Percentiles rank a stretch among this genome's conserved stretches.
Conservation (phyloP, 495 filamentous ascomycete species). For the Daldinia vernicosa region DNA sequence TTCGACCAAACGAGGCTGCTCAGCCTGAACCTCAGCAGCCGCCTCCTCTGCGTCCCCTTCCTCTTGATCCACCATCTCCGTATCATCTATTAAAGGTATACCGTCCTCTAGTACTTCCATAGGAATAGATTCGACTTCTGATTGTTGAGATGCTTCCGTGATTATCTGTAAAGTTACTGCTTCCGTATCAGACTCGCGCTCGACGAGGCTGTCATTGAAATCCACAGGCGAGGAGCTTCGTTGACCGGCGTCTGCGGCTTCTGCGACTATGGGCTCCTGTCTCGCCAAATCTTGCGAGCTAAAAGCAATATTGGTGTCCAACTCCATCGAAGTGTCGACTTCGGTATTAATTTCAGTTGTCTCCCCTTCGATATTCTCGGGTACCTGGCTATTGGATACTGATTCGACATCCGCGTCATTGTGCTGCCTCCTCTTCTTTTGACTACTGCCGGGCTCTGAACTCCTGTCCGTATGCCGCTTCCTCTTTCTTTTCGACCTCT, state of each 20-base stretch:
- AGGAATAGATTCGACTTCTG: slow-evolving; percentile 25
- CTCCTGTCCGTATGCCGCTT: slow-evolving; percentile 38
- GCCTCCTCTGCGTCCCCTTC: slow-evolving; percentile 5
- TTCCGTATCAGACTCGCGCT: slow-evolving; percentile 41
- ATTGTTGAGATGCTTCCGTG: slow-evolving; percentile 45
- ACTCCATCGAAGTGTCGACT: slow-evolving; percentile 17
- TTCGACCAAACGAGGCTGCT: slow-evolving; percentile 4
- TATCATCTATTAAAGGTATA: slow-evolving; percentile 16
- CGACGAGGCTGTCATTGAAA: slow-evolving; percentile 19
- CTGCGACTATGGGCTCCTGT: slow-evolving; percentile 14
- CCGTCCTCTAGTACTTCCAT: slow-evolving; percentile 1
- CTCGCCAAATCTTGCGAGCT: slow-evolving; percentile 25
- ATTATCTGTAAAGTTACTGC: slow-evolving; percentile 47
- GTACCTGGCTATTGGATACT: slow-evolving; percentile 31
- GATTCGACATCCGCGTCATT: slow-evolving; percentile 21
- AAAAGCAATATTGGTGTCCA: slow-evolving; percentile 16
- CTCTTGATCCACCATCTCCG: slow-evolving; percentile 10
- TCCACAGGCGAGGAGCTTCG: slow-evolving; percentile 7
- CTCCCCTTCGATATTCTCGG: neutral
- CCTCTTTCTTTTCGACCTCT: slow-evolving; percentile 39
- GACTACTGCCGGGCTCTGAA: slow-evolving; percentile 16
- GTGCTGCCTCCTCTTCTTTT: slow-evolving; percentile 45
- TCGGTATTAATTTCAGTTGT: slow-evolving; percentile 15
- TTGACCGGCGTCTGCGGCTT: neutral
- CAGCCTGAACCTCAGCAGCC: slow-evolving; percentile 11